Conservation (phyloP, 2,329 filamentous ascomycete genomes). For the Alternaria ventricosa region DNA sequence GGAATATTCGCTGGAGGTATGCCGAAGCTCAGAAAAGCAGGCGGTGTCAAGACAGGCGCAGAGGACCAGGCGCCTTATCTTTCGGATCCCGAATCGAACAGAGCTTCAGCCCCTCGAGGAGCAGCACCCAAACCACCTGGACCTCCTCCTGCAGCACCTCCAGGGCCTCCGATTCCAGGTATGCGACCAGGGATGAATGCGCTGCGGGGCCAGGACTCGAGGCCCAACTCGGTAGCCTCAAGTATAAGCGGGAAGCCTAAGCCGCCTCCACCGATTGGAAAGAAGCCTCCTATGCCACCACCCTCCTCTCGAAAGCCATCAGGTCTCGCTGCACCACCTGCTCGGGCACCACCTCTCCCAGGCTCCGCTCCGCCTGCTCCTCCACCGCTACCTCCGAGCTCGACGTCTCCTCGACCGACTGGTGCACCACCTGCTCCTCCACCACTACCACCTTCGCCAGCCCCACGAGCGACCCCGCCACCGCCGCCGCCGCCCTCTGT, state of each 20-base stretch:
- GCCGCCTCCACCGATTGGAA: conserved; percentile 79
- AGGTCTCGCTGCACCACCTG: conserved; percentile 53
- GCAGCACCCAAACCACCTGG: conserved; percentile 58
- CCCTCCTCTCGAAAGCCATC: conserved; percentile 65
- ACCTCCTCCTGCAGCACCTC: conserved; percentile 53
- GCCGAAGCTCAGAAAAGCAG: conserved; percentile 89
- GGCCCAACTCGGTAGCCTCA: conserved; percentile 68
- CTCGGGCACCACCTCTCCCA: conserved; percentile 48
- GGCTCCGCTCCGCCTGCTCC: conserved; percentile 53
- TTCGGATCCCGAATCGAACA: conserved; percentile 75
- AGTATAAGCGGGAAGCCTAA: conserved; percentile 65
- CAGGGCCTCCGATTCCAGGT: conserved; percentile 58
- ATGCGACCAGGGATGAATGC: conserved; percentile 68
- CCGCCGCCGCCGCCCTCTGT: conserved; percentile 32
- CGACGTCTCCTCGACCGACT: conserved; percentile 29
- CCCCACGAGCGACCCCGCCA: conserved; percentile 32
- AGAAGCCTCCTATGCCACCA: conserved; percentile 70
- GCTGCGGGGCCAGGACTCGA: conserved; percentile 57
- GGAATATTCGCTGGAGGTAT: conserved; percentile 94
- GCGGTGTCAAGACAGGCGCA: conserved; percentile 68
- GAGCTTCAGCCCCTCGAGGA: conserved; percentile 57
- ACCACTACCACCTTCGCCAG: conserved; percentile 20
- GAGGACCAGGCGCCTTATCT: conserved; percentile 74
- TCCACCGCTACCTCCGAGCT: conserved; percentile 48
- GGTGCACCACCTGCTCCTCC: conserved; percentile 27